phyloP scores from a whole-genome alignment of 1,139 yeast genomes.

The Taiozyma onychis region DNA sequence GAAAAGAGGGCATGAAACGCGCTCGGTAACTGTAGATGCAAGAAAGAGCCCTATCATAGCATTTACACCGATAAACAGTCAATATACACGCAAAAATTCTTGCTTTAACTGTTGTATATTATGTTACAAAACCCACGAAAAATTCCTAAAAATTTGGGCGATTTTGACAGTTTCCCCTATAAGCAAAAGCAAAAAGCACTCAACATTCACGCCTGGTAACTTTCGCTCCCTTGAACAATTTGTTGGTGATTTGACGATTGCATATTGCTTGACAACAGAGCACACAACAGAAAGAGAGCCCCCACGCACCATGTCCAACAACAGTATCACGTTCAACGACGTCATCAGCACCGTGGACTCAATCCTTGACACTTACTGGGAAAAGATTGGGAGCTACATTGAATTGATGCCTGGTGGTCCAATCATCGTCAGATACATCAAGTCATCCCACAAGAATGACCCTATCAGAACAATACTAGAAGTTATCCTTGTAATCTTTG shows the following conservation, averaged over 20 bases:
- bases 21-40: too few relatives aligned
- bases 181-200: neutral
- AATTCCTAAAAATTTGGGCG: neutral
- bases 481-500: slow-evolving; percentile 72
- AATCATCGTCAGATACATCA: slow-evolving; percentile 68
- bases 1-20: too few relatives aligned
- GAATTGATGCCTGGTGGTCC: slow-evolving; percentile 71
- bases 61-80: too few relatives aligned
- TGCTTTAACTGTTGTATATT: too few relatives aligned
- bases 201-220: neutral
- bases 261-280: too few relatives aligned
- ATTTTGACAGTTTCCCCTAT: neutral
- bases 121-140: neutral
- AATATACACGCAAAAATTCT: too few relatives aligned
- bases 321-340: neutral
- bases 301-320: neutral
- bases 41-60: too few relatives aligned
- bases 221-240: neutral
- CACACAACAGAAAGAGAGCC: too few relatives aligned
- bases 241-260: too few relatives aligned
- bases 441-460: slow-evolving; percentile 88
- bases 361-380: slow-evolving; percentile 1
- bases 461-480: slow-evolving; percentile 88
- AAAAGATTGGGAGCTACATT: slow-evolving; percentile 3
- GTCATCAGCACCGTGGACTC: neutral